Evolutionary conservation across 805 yeast genomes (phyloP), one percentile per base, ranked within the genome.

Genomic region (Sugiyamaella lignohabitans): DNA sequence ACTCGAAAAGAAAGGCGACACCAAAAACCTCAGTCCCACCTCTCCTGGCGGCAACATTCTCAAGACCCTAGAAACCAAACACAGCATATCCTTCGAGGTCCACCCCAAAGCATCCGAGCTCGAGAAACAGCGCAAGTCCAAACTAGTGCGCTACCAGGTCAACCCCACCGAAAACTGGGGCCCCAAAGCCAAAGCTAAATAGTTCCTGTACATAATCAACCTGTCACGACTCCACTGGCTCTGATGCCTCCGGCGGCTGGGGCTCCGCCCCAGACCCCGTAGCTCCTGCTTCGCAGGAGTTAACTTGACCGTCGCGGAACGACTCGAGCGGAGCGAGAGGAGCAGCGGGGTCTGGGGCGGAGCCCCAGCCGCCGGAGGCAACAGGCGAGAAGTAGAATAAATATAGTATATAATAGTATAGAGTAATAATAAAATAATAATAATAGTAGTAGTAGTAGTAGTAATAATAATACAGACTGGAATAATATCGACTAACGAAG

Each of bases 91-190:
- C 32, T 88, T 91, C 57, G 80, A 78, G 20, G 49, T 44, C 67
- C 74, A 35, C 79, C 81, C 65, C 75, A 75, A 45, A 66, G 76
- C 88, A 49, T 72, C 69, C 17, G 72, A 69, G 42, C 67, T 88
- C 46, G 79, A 78, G 55, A 70, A 66, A 46, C 68, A 87, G 45
- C 74, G 96, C 58, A 80, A 77, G 53, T 73, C 87, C 49, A 87
- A 87, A 65, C 78, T 91, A 61, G 87, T 87, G 11, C 74, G 96
- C 57, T 91, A 75, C 65, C 98, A 89, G 62, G 88, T 81, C 60
- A 91, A 89, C 60, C 99, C 99, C 14, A 76, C 87, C 1, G 86
- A 85, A 62, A 82, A 86, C 62, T 93, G 99, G 99, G 99, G 99
- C 1, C 99, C 98, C 32, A 87, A 84, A 68, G 79, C 96, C 11